These are phyloP conservation scores for Termitomyces sp. DNA, from an alignment of 768 basidiomycete species.

Conservation along the genomic window DNA sequence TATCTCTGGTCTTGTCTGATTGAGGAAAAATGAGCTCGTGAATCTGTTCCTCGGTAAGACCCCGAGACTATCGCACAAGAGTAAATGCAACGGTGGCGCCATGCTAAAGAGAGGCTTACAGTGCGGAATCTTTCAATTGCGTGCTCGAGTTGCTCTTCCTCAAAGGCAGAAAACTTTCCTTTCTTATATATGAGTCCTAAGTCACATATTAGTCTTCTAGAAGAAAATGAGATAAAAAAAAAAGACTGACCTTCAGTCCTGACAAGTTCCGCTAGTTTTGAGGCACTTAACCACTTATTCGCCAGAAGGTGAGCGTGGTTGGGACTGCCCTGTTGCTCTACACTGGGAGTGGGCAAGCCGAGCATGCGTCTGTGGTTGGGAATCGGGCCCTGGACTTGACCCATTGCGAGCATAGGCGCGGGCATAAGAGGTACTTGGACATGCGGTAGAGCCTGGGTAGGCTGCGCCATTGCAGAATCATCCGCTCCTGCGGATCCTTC, in stretches of 20 bases:
- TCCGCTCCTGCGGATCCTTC: constrained; percentile 46
- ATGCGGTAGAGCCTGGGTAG: neutral
- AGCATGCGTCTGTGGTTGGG: constrained; percentile 29
- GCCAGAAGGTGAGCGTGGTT: constrained; percentile 68
- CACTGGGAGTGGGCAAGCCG: constrained; percentile 35
- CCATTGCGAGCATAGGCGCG: constrained; percentile 4
- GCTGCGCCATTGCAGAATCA: constrained; percentile 11
- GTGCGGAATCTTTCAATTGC: constrained; percentile 62
- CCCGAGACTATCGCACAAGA: constrained; percentile 33
- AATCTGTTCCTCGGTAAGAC: constrained; percentile 51
- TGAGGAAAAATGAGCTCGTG: constrained; percentile 65
- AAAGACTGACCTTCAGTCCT: constrained; percentile 51
- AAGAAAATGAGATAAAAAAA: neutral
- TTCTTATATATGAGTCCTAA: constrained; percentile 83
- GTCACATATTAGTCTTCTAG: neutral
- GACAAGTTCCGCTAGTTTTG: constrained; percentile 64
- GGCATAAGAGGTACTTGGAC: constrained; percentile 10
- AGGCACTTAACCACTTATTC: constrained; percentile 73
- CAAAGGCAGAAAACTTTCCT: constrained; percentile 80
- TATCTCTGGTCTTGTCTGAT: constrained; percentile 52
- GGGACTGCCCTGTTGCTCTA: constrained; percentile 36
- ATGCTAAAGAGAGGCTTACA: constrained; percentile 29
- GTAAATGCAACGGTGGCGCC: neutral
- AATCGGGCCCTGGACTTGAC: neutral
- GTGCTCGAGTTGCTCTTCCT: constrained; percentile 57